phyloP scores from a whole-genome alignment of 768 basidiomycete genomes.

The Mycena albidolilacea region DNA sequence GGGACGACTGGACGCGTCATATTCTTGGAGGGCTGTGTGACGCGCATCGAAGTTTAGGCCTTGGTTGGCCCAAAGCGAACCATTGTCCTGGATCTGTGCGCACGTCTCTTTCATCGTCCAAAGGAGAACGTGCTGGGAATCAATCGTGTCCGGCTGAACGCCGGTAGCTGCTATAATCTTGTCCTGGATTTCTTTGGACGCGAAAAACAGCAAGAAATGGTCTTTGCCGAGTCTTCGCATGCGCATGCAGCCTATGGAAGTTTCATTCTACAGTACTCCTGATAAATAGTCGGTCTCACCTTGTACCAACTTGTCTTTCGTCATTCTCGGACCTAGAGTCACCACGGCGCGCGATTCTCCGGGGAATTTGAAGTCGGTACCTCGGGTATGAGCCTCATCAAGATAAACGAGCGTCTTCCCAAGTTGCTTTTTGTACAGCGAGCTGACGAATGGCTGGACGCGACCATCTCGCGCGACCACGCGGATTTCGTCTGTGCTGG shows the following conservation, averaged over 20 bases:
- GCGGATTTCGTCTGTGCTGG: constrained; percentile 51
- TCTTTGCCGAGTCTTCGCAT: constrained; percentile 65
- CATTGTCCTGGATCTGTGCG: constrained; percentile 23
- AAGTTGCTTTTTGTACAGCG: constrained; percentile 53
- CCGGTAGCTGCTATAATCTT: constrained; percentile 19
- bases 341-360: constrained; percentile 58
- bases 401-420: constrained; percentile 63
- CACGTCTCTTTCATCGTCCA: constrained; percentile 29
- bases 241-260: constrained; percentile 64
- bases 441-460: constrained; percentile 53
- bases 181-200: constrained; percentile 20
- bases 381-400: constrained; percentile 68
- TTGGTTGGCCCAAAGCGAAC: constrained; percentile 31
- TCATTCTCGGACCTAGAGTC: constrained; percentile 65
- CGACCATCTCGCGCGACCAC: constrained; percentile 55
- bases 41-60: constrained; percentile 30
- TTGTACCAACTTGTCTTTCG: constrained; percentile 67
- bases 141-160: not conserved
- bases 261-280: constrained; percentile 3
- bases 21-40: constrained; percentile 12
- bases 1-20: not conserved
- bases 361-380: constrained; percentile 69
- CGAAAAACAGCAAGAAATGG: constrained; percentile 50
- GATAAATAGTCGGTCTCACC: constrained; percentile 48
- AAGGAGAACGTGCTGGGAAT: constrained; percentile 23